Conservation (phyloP, 2,329 filamentous ascomycete genomes). For the Huntiella abstrusa region DNA sequence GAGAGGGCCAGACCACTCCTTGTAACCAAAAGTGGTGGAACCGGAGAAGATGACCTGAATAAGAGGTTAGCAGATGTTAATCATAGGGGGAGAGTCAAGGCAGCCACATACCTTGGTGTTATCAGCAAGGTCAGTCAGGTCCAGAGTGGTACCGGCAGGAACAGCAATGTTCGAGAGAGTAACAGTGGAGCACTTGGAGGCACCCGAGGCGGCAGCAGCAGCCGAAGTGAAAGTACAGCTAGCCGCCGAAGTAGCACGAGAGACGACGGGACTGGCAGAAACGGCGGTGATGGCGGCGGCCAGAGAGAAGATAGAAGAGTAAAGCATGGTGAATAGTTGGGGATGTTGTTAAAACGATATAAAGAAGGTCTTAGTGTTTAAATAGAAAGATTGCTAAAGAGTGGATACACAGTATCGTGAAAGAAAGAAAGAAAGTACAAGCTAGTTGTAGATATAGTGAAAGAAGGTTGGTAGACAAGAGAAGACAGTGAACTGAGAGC, state of each 20-base stretch:
- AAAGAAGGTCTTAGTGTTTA: background rate
- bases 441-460: background rate
- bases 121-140: slow-evolving; percentile 31
- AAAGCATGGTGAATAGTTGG: slow-evolving; percentile 10
- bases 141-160: slow-evolving; percentile 38
- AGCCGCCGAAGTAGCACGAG: slow-evolving; percentile 11
- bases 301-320: slow-evolving; percentile 14
- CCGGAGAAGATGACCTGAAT: slow-evolving; percentile 38
- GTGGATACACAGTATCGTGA: slow-evolving; percentile 3
- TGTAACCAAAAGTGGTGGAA: slow-evolving; percentile 47
- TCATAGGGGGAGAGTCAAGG: background rate
- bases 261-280: slow-evolving; percentile 13
- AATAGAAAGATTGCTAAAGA: background rate
- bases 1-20: slow-evolving; percentile 46
- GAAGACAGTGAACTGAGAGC: slow-evolving; percentile 3
- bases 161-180: slow-evolving; percentile 33
- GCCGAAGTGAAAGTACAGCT: slow-evolving; percentile 36
- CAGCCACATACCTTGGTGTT: slow-evolving; percentile 22
- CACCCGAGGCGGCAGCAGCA: slow-evolving; percentile 26
- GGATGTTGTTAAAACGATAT: slow-evolving; percentile 5
- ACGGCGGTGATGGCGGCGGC: slow-evolving; percentile 16
- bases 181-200: slow-evolving; percentile 34
- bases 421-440: slow-evolving; percentile 2
- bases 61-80: slow-evolving; percentile 13
- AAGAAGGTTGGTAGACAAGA: background rate